Evolutionary conservation across 208 protist species (phyloP).

Genomic region (Trichomonas vaginalis): DNA sequence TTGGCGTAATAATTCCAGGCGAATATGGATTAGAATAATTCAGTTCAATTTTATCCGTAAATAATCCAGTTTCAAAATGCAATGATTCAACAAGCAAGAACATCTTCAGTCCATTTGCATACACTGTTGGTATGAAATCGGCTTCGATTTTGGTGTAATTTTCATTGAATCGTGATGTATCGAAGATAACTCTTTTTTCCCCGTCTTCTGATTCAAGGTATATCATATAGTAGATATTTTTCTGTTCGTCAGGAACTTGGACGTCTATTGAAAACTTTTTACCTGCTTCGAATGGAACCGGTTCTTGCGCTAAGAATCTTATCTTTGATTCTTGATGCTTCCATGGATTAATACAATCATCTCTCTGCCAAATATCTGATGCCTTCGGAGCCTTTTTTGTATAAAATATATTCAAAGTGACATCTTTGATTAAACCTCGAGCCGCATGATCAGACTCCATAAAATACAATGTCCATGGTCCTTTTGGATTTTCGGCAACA

Average conservation of each 20-base stretch:
- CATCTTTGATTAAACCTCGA: not conserved
- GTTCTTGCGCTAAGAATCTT: not conserved
- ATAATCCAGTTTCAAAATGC: not conserved
- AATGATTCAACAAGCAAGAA: not conserved
- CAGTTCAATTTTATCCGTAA: not conserved
- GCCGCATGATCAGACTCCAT: not conserved
- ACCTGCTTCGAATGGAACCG: not conserved
- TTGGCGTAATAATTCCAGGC: not conserved
- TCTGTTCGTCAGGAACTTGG: not conserved
- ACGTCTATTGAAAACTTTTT: not conserved
- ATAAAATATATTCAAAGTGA: not conserved
- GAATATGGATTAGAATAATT: not conserved
- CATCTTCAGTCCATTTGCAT: not conserved
- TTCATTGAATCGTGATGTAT: too few species aligned
- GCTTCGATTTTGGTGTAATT: not conserved
- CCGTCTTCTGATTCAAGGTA: not conserved
- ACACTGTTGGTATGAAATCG: not conserved
- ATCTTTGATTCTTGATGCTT: too few species aligned
- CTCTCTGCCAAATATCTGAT: not conserved
- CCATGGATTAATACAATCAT: not conserved
- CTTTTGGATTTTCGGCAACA: not conserved
- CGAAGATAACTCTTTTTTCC: not conserved
- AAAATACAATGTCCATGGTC: not conserved
- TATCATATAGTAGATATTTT: not conserved
- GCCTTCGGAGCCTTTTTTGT: not conserved